Percentiles rank a stretch among this genome's conserved stretches.
Evolutionary conservation across 139 green algal genomes (phyloP).

Genomic region (Chlamydomonas asymmetrica): DNA sequence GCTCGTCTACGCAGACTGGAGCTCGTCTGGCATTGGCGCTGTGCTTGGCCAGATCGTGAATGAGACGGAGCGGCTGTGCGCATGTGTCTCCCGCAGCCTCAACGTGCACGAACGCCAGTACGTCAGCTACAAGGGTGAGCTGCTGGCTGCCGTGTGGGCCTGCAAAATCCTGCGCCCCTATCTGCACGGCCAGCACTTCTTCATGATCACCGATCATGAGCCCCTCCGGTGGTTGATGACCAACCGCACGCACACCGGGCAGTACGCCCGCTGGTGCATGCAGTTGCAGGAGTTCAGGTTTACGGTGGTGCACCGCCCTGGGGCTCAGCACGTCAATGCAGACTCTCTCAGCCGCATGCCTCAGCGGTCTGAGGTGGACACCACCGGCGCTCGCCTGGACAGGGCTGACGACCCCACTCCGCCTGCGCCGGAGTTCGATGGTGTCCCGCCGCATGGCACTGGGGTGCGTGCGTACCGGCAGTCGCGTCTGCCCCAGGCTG

Average conservation of each 20-base stretch:
- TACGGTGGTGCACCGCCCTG: conserved; percentile 15
- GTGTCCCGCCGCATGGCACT: background rate
- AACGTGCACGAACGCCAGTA: conserved; percentile 33
- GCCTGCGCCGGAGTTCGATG: background rate
- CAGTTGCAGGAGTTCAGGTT: conserved; percentile 26
- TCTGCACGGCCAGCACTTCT: conserved; percentile 31
- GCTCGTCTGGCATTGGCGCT: conserved; percentile 16
- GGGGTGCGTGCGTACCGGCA: background rate
- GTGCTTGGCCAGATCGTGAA: conserved; percentile 40
- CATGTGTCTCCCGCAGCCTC: conserved; percentile 25
- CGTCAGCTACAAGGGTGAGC: conserved; percentile 31
- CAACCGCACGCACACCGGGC: conserved; percentile 3
- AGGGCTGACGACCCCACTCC: background rate
- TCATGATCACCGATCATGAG: conserved; percentile 35
- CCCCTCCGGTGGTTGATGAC: conserved; percentile 37
- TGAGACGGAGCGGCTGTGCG: conserved; percentile 32
- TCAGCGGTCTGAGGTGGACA: background rate
- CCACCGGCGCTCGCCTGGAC: conserved; percentile 1
- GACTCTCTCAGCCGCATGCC: conserved; percentile 10
- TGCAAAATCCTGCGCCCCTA: conserved; percentile 26
- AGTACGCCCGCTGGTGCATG: conserved; percentile 37
- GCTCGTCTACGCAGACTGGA: conserved; percentile 19
- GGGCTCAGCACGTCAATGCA: conserved; percentile 18
- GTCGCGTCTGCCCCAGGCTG: background rate
- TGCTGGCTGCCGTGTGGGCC: conserved; percentile 35